Evolutionary conservation across 2,329 filamentous ascomycete species (phyloP).

Genomic region (Xylariomycetidae sp.): DNA sequence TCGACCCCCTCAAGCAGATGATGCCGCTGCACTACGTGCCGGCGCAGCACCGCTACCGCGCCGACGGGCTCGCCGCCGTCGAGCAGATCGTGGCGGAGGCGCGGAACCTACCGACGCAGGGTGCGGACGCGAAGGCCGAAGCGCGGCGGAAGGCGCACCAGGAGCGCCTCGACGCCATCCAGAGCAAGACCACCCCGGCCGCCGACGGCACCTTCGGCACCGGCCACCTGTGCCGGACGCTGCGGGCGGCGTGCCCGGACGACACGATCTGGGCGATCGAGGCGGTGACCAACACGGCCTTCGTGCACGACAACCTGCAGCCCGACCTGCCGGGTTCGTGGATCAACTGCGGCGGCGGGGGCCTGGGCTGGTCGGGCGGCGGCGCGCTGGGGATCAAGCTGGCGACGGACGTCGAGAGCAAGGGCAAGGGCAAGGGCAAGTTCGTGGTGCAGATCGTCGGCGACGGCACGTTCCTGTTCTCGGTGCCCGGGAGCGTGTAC

Average conservation of each 20-base stretch:
- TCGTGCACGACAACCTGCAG: conserved; percentile 63
- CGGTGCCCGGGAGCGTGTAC: conserved; percentile 47
- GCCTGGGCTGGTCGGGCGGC: conserved; percentile 48
- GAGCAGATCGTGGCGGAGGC: conserved; percentile 59
- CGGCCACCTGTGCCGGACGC: conserved; percentile 33
- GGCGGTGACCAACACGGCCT: conserved; percentile 62
- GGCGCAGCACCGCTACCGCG: conserved; percentile 59
- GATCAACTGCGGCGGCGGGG: conserved; percentile 49
- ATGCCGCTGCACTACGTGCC: conserved; percentile 70
- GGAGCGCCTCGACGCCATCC: conserved; percentile 54
- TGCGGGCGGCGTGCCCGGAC: conserved; percentile 30
- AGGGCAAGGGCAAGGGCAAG: conserved; percentile 37
- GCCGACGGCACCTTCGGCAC: conserved; percentile 57
- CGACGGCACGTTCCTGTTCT: conserved; percentile 52
- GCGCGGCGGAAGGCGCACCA: conserved; percentile 52
- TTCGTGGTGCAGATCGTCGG: conserved; percentile 52
- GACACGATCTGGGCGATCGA: conserved; percentile 68
- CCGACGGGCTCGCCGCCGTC: conserved; percentile 58
- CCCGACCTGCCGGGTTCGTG: conserved; percentile 47
- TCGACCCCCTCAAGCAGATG: conserved; percentile 62
- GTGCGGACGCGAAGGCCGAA: conserved; percentile 40
- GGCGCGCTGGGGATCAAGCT: conserved; percentile 45
- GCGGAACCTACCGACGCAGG: conserved; percentile 33
- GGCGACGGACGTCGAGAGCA: conserved; percentile 32
- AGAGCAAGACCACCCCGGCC: conserved; percentile 48